Base-by-base conservation (phyloP, 768 basidiomycete species). In the Pilatotrama ljubarskyi region DNA sequence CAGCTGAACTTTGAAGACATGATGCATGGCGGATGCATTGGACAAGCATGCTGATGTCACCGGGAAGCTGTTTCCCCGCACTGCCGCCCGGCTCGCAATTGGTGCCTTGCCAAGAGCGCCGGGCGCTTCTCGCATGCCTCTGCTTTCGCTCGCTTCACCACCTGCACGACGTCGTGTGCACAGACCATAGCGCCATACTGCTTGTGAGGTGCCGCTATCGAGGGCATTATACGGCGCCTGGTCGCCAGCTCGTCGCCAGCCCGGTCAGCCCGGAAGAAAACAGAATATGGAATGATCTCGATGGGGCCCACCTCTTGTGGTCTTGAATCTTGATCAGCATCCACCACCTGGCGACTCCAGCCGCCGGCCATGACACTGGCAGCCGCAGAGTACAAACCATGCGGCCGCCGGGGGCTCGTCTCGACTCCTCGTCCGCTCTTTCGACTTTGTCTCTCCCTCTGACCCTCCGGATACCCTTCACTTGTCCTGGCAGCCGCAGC, bases 31-130 rank as follows among this genome's bases (percentile, higher is more conserved):
- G 54, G 32, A 42, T 26, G 29, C 15, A 47, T 46, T 55, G 29
- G 20, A 35, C 36, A 46, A 55, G 20, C 43, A 36, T 37, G 54
- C 54, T 55, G 54, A 55, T n/a, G 54, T 46, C 54, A 55, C 32
- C n/a, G 22, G 22, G 44, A 17, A 17, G 29, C 26, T 37, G 8
- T 24, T 25, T 53, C 15, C 25, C 52, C 52, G 52, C 25, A n/a
- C n/a, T 53, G 26, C 25, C 52, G 26, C 25, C 41, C 40, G 52
- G 40, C 15, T 15, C 9, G 8, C 20, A 26, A 17, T 22, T 35
- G 14, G 51, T 52, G 42, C 42, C 42, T 51, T 38, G 36, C 51
- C 51, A 41, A 38, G 18, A 32, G 4, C 29, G 29, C 29, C 29
- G 29, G 29, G 29, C 29, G 29, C 29, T 32, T 32, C 29, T 10